phyloP scores from a whole-genome alignment of 2,329 filamentous ascomycete genomes.

The Talaromyces pinophilus region DNA sequence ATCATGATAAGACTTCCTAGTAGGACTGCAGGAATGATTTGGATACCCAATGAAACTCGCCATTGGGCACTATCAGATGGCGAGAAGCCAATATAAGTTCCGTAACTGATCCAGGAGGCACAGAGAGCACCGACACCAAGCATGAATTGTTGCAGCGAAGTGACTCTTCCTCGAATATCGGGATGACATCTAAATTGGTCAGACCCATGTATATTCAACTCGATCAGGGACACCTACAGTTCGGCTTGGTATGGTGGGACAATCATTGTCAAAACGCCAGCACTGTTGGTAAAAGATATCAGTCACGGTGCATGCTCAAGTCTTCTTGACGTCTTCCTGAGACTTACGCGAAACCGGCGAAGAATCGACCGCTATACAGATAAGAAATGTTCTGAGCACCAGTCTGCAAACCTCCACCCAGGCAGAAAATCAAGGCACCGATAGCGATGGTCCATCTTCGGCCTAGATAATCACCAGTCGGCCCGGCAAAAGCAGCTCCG shows the following conservation, averaged over 20 bases:
- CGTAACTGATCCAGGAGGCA: slow-evolving; percentile 74
- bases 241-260: slow-evolving; percentile 77
- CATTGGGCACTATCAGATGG: slow-evolving; percentile 55
- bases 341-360: slow-evolving; percentile 66
- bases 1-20: slow-evolving; percentile 66
- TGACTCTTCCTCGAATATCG: slow-evolving; percentile 72
- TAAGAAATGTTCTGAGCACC: slow-evolving; percentile 62
- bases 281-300: slow-evolving; percentile 43
- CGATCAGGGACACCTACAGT: slow-evolving; percentile 42
- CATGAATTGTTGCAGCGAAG: slow-evolving; percentile 80
- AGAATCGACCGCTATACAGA: slow-evolving; percentile 68
- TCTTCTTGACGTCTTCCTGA: slow-evolving; percentile 32
- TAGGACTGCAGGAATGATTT: slow-evolving; percentile 67
- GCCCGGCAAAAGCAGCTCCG: slow-evolving; percentile 66
- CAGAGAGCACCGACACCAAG: slow-evolving; percentile 71
- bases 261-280: slow-evolving; percentile 65
- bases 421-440: slow-evolving; percentile 69
- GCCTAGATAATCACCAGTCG: slow-evolving; percentile 64
- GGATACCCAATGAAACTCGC: slow-evolving; percentile 68
- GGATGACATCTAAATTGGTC: slow-evolving; percentile 59
- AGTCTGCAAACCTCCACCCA: slow-evolving; percentile 74
- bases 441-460: slow-evolving; percentile 71
- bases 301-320: slow-evolving; percentile 40
- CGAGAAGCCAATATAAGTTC: slow-evolving; percentile 56
- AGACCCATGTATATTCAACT: background rate